phyloP scores from a whole-genome alignment of 441 rosid genomes.

The Syzygium malaccense region DNA sequence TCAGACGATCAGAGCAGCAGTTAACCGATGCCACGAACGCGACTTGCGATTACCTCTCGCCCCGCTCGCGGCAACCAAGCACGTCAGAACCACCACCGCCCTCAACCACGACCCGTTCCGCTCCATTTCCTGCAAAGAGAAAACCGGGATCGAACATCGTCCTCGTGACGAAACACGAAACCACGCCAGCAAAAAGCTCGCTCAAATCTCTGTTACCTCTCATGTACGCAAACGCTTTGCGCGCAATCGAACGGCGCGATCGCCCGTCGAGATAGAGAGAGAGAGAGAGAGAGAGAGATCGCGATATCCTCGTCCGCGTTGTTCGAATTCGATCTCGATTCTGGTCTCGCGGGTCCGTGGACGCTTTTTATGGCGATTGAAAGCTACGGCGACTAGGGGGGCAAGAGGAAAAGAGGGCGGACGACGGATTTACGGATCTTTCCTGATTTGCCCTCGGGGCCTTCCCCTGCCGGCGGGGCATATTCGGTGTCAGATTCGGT shows the following conservation, averaged over 20 bases:
- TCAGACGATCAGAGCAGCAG: not conserved
- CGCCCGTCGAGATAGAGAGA: not conserved
- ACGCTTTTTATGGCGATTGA: not conserved
- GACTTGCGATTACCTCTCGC: not conserved
- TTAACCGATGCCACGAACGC: too few relatives aligned
- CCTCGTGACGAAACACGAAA: not conserved
- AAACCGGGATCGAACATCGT: not conserved
- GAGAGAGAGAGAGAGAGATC: not conserved
- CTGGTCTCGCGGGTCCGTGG: not conserved
- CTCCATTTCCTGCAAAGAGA: constrained; percentile 5
- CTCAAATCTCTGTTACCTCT: not conserved
- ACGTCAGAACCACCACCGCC: not conserved
- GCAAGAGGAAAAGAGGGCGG: not conserved
- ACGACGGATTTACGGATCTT: not conserved
- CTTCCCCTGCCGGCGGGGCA: not conserved
- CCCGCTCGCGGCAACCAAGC: not conserved
- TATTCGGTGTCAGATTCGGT: not conserved
- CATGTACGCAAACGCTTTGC: not conserved
- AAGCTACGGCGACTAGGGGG: not conserved
- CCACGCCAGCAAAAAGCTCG: not conserved
- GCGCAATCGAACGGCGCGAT: not conserved
- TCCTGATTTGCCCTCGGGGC: not conserved
- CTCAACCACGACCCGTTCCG: not conserved
- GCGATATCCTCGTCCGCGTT: not conserved
- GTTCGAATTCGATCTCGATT: not conserved